Evolutionary conservation across 2,329 filamentous ascomycete species (phyloP).

Genomic region (Aspergillus sp.): DNA sequence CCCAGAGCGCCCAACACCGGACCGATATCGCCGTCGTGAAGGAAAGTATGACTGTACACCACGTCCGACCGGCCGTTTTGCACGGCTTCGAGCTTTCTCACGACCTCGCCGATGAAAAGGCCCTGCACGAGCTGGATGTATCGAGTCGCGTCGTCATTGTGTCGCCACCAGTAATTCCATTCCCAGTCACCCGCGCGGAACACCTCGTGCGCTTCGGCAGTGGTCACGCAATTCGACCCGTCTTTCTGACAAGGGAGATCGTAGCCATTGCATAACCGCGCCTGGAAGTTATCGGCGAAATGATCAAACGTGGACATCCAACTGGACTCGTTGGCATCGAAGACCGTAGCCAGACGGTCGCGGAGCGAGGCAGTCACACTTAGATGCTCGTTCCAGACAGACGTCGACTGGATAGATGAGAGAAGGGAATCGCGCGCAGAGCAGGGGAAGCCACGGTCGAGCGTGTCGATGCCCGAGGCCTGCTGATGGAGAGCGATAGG

Average conservation of each 20-base stretch:
- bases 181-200: constrained; percentile 45
- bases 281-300: constrained; percentile 44
- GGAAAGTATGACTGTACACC: constrained; percentile 36
- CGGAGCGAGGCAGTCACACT: constrained; percentile 31
- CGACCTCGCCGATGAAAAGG: constrained; percentile 38
- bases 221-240: constrained; percentile 31
- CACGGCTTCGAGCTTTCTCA: constrained; percentile 32
- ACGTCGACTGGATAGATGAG: constrained; percentile 25
- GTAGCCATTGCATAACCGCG: constrained; percentile 42
- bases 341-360: constrained; percentile 29
- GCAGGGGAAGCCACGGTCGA: constrained; percentile 39
- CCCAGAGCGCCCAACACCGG: constrained; percentile 37
- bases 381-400: constrained; percentile 38
- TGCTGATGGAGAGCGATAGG: constrained; percentile 40
- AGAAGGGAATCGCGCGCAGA: constrained; percentile 24
- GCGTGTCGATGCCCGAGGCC: constrained; percentile 34
- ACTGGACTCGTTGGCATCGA: constrained; percentile 27
- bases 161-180: constrained; percentile 43
- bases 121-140: constrained; percentile 41
- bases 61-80: constrained; percentile 19
- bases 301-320: constrained; percentile 41
- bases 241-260: constrained; percentile 34
- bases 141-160: constrained; percentile 31
- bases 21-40: constrained; percentile 41
- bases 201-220: constrained; percentile 33